Base-by-base conservation (phyloP, 169 alveolate genomes). In the Amoebophrya sp. region DNA sequence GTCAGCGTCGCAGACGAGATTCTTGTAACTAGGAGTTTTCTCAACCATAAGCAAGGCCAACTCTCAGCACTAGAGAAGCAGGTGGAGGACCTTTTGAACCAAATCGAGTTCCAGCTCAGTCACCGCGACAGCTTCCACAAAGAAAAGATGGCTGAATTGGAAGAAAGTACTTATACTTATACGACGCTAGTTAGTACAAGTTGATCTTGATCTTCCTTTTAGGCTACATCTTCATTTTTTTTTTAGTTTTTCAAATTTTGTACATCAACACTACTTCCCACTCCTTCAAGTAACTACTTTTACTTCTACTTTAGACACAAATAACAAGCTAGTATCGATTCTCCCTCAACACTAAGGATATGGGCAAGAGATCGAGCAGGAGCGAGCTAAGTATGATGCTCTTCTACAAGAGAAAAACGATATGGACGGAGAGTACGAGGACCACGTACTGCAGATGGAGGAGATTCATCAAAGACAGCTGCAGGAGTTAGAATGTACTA, bases 111-210 rank as follows among this genome's bases (percentile, higher is more conserved):
- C 89, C 95, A 94, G 92, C 95, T 92, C 36, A 89, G 94, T 41
- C 93, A 93, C 38, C 90, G 94, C 0, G 96, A 94, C 39, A 53
- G 94, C 90, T 93, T 47, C 53, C 96, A 94, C 94, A 95, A 97
- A 89, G 96, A 95, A 36, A 94, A 96, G 95, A 96, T 96, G 90
- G 95, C 93, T 10, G 95, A 96, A 54, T 94, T 97, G n/a, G 96
- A 96, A 39, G 97, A 95, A 92, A 95, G n/a, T n/a, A n/a, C n/a
- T n/a, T n/a, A n/a, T n/a, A 90, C 55, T 92, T 89, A 40, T 65
- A 90, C 40, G 89, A 76, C 2, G 93, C 89, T 90, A 92, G 89
- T 33, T 92, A 92, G 12, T 65, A 91, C 90, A 90, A 29, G 2
- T 1, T 54, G 78, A 54, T 23, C 78, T 26, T 54, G 78, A 18